A percentile compares a stretch with the other conserved stretches of the same genome.
These are phyloP conservation scores for Termitomyces sp. DNA, from an alignment of 1,284 basidiomycete species.

Conservation along the genomic window DNA sequence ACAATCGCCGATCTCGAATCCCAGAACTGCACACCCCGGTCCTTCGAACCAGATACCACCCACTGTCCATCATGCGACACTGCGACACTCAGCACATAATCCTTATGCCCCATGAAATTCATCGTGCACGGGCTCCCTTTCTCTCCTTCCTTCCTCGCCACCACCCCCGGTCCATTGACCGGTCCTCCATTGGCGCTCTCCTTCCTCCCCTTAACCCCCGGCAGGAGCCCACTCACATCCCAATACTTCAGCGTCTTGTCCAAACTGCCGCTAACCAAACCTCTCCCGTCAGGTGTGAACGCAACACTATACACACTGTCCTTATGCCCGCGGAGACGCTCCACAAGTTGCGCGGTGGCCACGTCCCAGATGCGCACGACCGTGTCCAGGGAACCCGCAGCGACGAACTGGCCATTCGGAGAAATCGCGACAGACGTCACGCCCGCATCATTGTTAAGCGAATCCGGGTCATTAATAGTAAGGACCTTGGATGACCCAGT, in stretches of 20 bases:
- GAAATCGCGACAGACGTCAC: slow-evolving; percentile 81
- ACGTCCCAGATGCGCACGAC: slow-evolving; percentile 88
- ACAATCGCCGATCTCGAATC: slow-evolving; percentile 70
- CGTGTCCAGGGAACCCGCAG: slow-evolving; percentile 81
- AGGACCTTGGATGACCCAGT: slow-evolving; percentile 54
- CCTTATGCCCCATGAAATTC: slow-evolving; percentile 85
- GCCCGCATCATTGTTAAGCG: slow-evolving; percentile 58
- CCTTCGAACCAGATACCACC: slow-evolving; percentile 89
- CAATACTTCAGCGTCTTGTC: slow-evolving; percentile 88
- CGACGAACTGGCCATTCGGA: slow-evolving; percentile 76
- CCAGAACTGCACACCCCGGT: slow-evolving; percentile 88
- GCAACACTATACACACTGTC: slow-evolving; percentile 85
- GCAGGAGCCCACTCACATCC: slow-evolving; percentile 60
- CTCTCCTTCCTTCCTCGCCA: slow-evolving; percentile 26
- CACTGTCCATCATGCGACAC: slow-evolving; percentile 83
- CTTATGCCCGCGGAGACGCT: slow-evolving; percentile 74
- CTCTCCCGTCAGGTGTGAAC: slow-evolving; percentile 83
- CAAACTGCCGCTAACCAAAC: slow-evolving; percentile 77
- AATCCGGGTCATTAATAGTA: slow-evolving; percentile 54
- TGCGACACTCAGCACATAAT: slow-evolving; percentile 77
- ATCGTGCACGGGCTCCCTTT: slow-evolving; percentile 54
- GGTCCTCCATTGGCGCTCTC: slow-evolving; percentile 33
- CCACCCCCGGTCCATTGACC: slow-evolving; percentile 15
- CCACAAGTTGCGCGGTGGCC: slow-evolving; percentile 63
- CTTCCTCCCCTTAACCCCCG: slow-evolving; percentile 34